Percentiles rank a stretch among this genome's conserved stretches.
These are phyloP conservation scores for Orbilia brochopaga DNA, from an alignment of 2,329 filamentous ascomycete species.

Conservation along the genomic window DNA sequence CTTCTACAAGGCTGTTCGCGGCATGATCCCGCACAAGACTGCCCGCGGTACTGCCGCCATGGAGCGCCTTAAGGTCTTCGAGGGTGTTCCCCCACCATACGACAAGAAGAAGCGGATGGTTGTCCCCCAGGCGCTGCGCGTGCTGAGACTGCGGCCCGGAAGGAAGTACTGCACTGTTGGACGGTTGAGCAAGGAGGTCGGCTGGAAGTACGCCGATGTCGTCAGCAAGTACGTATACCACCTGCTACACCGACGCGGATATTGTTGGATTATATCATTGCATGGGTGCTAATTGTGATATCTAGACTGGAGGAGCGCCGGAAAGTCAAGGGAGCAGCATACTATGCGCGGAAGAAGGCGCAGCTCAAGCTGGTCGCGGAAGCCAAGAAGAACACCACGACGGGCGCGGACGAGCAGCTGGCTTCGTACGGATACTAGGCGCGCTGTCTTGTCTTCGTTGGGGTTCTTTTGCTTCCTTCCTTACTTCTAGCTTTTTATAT, in stretches of 20 bases:
- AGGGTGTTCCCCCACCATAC: slow-evolving; percentile 98
- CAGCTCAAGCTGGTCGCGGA: slow-evolving; percentile 80
- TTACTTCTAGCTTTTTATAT: slow-evolving; percentile 23
- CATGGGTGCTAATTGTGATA: slow-evolving; percentile 5
- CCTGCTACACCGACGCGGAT: background rate
- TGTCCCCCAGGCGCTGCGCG: slow-evolving; percentile 95
- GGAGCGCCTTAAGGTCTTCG: slow-evolving; percentile 99
- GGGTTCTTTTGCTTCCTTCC: slow-evolving; percentile 21
- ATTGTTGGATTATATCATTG: no score
- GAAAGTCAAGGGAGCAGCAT: slow-evolving; percentile 98
- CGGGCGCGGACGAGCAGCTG: slow-evolving; percentile 53
- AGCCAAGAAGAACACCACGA: slow-evolving; percentile 53
- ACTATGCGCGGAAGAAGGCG: slow-evolving; percentile 99
- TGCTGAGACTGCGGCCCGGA: slow-evolving; percentile 95
- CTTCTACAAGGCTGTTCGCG: slow-evolving; percentile 99
- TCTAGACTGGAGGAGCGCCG: slow-evolving; percentile 95
- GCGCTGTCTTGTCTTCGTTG: slow-evolving; percentile 11
- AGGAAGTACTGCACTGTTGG: slow-evolving; percentile 99
- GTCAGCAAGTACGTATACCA: slow-evolving; percentile 80
- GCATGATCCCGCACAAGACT: slow-evolving; percentile 99
- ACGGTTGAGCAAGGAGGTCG: slow-evolving; percentile 96
- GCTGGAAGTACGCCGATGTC: slow-evolving; percentile 99
- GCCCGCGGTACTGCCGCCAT: slow-evolving; percentile 93
- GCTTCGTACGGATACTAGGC: slow-evolving; percentile 55
- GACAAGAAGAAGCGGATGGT: slow-evolving; percentile 99